These are phyloP conservation scores for Mortierella sp. DNA, from an alignment of 371 early-diverging fungal species.

Conservation along the genomic window DNA sequence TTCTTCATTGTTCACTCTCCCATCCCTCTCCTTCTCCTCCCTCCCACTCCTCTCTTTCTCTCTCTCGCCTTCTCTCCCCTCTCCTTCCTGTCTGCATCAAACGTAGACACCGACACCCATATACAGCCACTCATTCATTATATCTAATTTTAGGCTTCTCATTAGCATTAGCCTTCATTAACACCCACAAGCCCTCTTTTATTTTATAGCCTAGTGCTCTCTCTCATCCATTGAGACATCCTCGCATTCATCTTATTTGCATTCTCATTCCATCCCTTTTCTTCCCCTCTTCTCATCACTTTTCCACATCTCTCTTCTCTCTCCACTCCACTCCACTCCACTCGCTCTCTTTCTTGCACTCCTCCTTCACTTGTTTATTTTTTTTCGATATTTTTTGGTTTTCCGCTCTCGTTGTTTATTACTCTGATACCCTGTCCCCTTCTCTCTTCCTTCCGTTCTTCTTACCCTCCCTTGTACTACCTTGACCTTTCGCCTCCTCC, in stretches of 20 bases:
- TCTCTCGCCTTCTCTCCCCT: background rate
- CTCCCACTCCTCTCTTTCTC: background rate
- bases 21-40: too few relatives aligned
- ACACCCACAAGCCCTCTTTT: background rate
- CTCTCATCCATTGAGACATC: background rate
- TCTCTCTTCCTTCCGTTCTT: background rate
- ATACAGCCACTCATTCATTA: background rate
- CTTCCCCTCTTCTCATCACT: background rate
- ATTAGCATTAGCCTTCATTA: background rate
- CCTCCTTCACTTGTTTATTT: background rate
- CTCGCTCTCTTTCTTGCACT: too few relatives aligned
- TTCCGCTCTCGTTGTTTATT: background rate
- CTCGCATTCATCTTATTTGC: background rate
- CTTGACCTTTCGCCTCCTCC: background rate
- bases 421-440: background rate
- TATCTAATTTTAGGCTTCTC: background rate
- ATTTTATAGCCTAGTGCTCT: background rate
- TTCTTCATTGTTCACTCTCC: background rate
- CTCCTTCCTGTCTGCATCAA: background rate
- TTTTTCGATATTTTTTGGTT: background rate
- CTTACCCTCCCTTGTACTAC: background rate
- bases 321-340: background rate
- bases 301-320: background rate
- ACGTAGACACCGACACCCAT: background rate
- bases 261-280: background rate